Base-by-base conservation (phyloP, 1,284 basidiomycete genomes). In the Ceratobasidium papillatum region DNA sequence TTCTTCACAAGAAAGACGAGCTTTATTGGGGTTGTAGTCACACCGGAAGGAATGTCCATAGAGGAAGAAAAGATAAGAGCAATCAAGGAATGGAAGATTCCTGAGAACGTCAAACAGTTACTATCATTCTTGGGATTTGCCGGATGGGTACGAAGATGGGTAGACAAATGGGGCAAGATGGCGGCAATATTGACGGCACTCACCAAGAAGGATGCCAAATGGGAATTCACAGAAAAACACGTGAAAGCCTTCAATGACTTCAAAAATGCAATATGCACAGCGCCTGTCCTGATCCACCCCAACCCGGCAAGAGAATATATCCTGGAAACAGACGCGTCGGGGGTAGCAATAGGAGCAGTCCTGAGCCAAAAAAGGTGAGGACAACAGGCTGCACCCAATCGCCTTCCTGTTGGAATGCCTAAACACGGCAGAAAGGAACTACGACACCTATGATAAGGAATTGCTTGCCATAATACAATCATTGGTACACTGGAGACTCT, bases 401-500 rank as follows among this genome's bases (percentile, higher is more conserved):
- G n/a, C n/a, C n/a, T n/a, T n/a, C n/a, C n/a, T n/a, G n/a, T n/a
- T n/a, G n/a, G n/a, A n/a, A n/a, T n/a, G n/a, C n/a, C n/a, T n/a
- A 19, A 45, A 19, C 43, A 45, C 8, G 43, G 11, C 51, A 8
- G 11, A 54, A 54, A 19, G 9, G 51, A 71, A 74, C 47, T 69
- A 74, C 34, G 49, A 72, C 32, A 41, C 43, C 9, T 41, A 72
- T 59, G 51, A 74, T 47, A 74, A 74, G 38, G 73, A 74, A 43
- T 27, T 71, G 22, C 64, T 74, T 8, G 73, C 66, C 4, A 68
- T 74, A 9, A 51, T 74, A 8, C 54, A 36, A 45, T 36, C 12
- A 11, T 43, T 72, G 12, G 19, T 73, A 30, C 34, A 72, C 22
- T 75, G 68, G 74, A 19, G 27, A 8, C 66, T 41, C 3, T 72